A percentile compares a stretch with the other conserved stretches of the same genome.
Evolutionary conservation across 1,284 basidiomycete genomes (phyloP).

Genomic region (Pseudozyma sp.): DNA sequence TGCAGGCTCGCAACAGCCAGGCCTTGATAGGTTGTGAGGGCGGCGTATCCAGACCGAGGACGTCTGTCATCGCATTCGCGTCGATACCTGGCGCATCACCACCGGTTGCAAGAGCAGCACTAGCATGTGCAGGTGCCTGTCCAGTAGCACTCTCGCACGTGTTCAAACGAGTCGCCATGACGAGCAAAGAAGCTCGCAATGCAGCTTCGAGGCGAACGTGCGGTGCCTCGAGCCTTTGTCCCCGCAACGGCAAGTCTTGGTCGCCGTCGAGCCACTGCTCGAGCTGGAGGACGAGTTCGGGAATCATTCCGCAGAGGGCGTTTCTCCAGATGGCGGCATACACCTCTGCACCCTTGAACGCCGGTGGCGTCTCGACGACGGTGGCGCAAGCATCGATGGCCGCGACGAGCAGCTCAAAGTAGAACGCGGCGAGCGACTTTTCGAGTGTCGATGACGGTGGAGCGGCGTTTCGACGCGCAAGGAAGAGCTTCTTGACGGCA

Average conservation of each 20-base stretch:
- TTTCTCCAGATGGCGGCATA: constrained; percentile 46
- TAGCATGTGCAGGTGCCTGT: neutral
- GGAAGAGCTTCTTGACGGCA: constrained; percentile 42
- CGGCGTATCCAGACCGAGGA: constrained; percentile 38
- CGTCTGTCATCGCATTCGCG: constrained; percentile 11
- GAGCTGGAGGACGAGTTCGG: constrained; percentile 42
- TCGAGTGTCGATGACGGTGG: constrained; percentile 41
- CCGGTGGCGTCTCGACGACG: constrained; percentile 32
- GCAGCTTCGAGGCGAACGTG: constrained; percentile 42
- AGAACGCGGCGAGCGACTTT: constrained; percentile 43
- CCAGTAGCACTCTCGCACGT: constrained; percentile 28
- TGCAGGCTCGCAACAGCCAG: constrained; percentile 41
- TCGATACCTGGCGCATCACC: neutral
- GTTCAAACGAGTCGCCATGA: constrained; percentile 26
- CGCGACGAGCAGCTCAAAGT: constrained; percentile 44
- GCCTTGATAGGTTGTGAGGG: constrained; percentile 44
- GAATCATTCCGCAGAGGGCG: constrained; percentile 44
- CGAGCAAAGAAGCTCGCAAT: constrained; percentile 27
- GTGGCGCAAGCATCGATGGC: constrained; percentile 41
- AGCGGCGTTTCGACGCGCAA: constrained; percentile 30
- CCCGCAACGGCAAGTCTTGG: constrained; percentile 28
- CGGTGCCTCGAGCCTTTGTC: constrained; percentile 36
- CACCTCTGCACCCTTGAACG: constrained; percentile 31
- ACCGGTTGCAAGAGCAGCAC: neutral
- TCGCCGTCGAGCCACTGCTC: constrained; percentile 48